These are phyloP conservation scores for Cicer arietinum DNA, from an alignment of 306 rosid genomes.

Conservation along the genomic window DNA sequence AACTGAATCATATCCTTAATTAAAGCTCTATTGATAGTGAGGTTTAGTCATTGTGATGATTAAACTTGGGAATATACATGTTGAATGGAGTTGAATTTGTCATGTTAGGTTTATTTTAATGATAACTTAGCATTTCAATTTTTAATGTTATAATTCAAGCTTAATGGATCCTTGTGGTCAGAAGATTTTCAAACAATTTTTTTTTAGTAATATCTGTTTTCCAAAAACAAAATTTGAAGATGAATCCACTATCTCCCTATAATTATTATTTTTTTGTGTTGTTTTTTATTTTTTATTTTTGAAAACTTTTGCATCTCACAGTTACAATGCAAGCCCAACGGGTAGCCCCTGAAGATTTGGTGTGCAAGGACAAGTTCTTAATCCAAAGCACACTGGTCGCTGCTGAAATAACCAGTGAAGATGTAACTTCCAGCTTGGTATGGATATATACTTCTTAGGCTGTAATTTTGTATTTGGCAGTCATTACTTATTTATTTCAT, in stretches of 20 bases:
- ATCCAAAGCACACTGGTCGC: constrained; percentile 79
- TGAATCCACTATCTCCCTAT: constrained; percentile 22
- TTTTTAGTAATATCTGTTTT: constrained; percentile 16
- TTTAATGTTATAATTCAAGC: constrained; percentile 1
- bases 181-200: neutral
- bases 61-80: constrained; percentile 20
- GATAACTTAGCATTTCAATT: constrained; percentile 15
- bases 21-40: constrained; percentile 21
- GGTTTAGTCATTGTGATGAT: constrained; percentile 25
- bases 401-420: constrained; percentile 61
- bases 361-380: constrained; percentile 91
- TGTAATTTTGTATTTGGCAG: constrained; percentile 20
- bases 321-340: constrained; percentile 89
- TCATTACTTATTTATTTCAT: constrained; percentile 40
- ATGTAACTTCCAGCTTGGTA: constrained; percentile 80
- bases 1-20: constrained; percentile 3
- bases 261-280: neutral
- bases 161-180: constrained; percentile 7
- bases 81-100: constrained; percentile 29
- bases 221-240: constrained; percentile 11
- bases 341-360: constrained; percentile 64
- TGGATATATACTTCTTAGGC: constrained; percentile 44
- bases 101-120: constrained; percentile 17
- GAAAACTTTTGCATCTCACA: constrained; percentile 48
- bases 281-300: neutral